Evolutionary conservation across 352 stramenopile species (phyloP).

Genomic region (Globisporangium paddicum): DNA sequence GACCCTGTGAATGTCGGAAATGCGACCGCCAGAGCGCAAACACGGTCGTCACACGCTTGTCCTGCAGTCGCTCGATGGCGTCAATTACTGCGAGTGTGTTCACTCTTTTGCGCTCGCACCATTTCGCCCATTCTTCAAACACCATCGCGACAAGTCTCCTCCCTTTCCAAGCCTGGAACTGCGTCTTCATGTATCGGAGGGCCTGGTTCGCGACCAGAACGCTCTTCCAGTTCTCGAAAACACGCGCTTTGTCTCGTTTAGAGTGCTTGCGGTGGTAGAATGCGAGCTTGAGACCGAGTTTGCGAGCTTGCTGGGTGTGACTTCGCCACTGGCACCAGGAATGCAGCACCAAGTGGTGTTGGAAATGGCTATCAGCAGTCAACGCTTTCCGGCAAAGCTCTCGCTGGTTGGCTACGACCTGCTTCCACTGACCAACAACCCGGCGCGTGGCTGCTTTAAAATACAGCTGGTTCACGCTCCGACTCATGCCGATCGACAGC

Average conservation of each 20-base stretch:
- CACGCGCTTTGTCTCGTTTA: not conserved
- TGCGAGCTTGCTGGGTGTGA: not conserved
- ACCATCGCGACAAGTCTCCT: not conserved
- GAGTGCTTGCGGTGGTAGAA: slow-evolving; percentile 3
- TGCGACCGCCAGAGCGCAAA: not conserved
- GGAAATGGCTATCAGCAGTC: not conserved
- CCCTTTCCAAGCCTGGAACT: not conserved
- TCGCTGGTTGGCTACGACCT: not conserved
- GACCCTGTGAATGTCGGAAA: not conserved
- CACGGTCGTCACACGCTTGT: not conserved
- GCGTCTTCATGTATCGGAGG: not conserved
- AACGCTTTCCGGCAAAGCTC: not conserved
- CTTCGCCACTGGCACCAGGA: not conserved
- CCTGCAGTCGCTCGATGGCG: not conserved
- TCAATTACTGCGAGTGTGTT: not conserved
- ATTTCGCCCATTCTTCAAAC: slow-evolving; percentile 1
- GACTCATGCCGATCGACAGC: not conserved
- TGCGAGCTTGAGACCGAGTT: not conserved
- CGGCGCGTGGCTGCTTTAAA: not conserved
- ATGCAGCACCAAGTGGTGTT: not conserved
- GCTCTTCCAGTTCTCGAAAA: slow-evolving; percentile 1
- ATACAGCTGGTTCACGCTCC: not conserved
- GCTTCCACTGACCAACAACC: not conserved
- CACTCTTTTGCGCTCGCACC: not conserved
- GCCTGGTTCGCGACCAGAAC: not conserved